Base-by-base conservation (phyloP, 345 rosid genomes). In the Linum usitatissimum region DNA sequence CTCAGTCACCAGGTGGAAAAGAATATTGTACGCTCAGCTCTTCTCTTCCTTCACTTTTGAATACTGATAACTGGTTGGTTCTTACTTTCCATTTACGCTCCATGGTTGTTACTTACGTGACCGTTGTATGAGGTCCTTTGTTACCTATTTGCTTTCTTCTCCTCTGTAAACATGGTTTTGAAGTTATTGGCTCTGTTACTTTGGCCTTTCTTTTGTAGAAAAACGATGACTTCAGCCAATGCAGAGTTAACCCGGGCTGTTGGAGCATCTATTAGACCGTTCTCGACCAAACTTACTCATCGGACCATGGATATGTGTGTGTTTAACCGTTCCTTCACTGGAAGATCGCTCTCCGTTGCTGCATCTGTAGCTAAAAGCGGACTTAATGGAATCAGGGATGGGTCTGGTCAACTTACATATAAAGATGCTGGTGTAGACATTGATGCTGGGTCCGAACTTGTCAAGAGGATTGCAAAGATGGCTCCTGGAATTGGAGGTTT, bases 401-500 rank as follows among this genome's bases (percentile, higher is more conserved):
- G 30, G 14, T 45, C 34, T 13, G 64, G 31, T 13, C 19, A 48
- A 55, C 87, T 93, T 18, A 93, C 81, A 0, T 86, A 90, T 70
- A 86, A 86, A 76, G 96, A 80, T 6, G 86, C 96, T 10, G 94
- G 97, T 59, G 96, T 91, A n/a, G 94, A 91, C 71, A 91, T 88
- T 34, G 94, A 93, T 77, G 95, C 99, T 17, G 96, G 97, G 48
- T 55, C 92, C 6, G 96, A 93, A 68, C 99, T 93, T 59, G 92
- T 90, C 54, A 64, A 67, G 64, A 76, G 97, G 71, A 93, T 90
- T 55, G 90, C 91, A 0, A 87, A 86, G 68, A 87, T 93, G 96
- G 90, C 92, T 30, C 96, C 92, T 49, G 92, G 90, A 54, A 86
- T 90, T 45, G 97, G 96, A 39, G 99, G 96, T 51, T 93, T 93